Base-by-base conservation (phyloP, 108 stramenopile genomes). In the Nannochloropsis salina region DNA sequence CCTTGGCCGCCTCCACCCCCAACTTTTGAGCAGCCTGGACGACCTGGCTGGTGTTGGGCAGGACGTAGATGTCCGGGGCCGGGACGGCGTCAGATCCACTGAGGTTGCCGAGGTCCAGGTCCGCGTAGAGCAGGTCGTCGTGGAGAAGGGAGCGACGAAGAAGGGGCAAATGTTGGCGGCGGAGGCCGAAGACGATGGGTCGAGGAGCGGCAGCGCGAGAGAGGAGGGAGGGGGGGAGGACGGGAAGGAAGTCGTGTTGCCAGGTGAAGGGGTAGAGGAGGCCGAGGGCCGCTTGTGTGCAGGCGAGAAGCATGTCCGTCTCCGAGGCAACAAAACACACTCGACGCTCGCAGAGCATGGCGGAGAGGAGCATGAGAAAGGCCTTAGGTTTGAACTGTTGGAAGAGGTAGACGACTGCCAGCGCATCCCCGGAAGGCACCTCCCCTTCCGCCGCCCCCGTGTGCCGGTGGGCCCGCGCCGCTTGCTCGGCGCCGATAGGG, bases 181-280 rank as follows among this genome's bases (percentile, higher is more conserved):
- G 15, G 41, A 90, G 79, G 85, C 89, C 89, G 83, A 90, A 88
- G 42, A 90, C 44, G 88, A 89, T 88, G 20, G 89, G 87, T 81
- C 84, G 85, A 21, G 89, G 87, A 9, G 89, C 81, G 18, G 89
- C 83, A 9, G 83, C 87, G 41, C 85, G 83, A 42, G 85, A 83
- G 20, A 90, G 83, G 83, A 90, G 85, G 42, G 82, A 43, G 9
- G 88, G 12, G 6, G 90, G 90, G 21, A 88, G 81, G 10, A 90
- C 83, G 9, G 90, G 85, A 18, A 90, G 40, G 47, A 87, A 88
- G 11, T 44, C 88, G 89, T 89, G 89, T 74, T 88, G 88, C 90
- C 90, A 90, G 8, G 74, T 42, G 80, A 90, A 90, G 82, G 90
- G 90, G 44, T 89, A 89, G 9, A 90, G 86, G n/a, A 90, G 87